These are phyloP conservation scores for Carex kokanica DNA, from an alignment of 176 grass and related monocot genomes.

Conservation along the genomic window DNA sequence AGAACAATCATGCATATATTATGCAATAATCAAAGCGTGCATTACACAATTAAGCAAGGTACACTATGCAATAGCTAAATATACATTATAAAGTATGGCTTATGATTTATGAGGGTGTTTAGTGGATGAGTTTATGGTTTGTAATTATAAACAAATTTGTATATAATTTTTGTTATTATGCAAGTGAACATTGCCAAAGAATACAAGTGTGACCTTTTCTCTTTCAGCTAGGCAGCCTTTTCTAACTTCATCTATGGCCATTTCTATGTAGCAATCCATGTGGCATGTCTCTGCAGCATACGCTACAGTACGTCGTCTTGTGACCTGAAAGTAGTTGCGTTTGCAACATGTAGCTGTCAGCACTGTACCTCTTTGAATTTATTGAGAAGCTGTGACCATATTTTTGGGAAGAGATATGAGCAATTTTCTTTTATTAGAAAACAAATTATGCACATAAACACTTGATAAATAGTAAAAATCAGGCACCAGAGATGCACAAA, in stretches of 20 bases:
- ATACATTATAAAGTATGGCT: no score
- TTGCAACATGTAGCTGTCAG: neutral
- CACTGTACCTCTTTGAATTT: neutral
- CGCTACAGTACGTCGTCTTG: neutral
- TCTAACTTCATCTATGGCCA: neutral
- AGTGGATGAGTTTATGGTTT: no score
- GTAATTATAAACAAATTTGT: no score
- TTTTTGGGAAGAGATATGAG: neutral
- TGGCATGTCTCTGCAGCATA: neutral
- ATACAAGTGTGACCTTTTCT: neutral
- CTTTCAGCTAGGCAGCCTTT: neutral
- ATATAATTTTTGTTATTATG: no score
- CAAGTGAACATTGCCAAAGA: neutral
- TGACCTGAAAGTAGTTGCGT: neutral
- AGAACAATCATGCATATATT: no score
- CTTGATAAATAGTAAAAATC: neutral
- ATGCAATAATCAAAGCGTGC: no score
- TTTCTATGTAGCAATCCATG: neutral
- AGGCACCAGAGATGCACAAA: neutral
- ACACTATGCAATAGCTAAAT: no score
- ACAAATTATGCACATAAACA: neutral
- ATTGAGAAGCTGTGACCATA: neutral
- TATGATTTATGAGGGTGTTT: no score
- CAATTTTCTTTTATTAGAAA: neutral
- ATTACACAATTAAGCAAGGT: no score